Evolutionary conservation across 2,329 filamentous ascomycete species (phyloP).

Genomic region (Stachybotrys echinatus): DNA sequence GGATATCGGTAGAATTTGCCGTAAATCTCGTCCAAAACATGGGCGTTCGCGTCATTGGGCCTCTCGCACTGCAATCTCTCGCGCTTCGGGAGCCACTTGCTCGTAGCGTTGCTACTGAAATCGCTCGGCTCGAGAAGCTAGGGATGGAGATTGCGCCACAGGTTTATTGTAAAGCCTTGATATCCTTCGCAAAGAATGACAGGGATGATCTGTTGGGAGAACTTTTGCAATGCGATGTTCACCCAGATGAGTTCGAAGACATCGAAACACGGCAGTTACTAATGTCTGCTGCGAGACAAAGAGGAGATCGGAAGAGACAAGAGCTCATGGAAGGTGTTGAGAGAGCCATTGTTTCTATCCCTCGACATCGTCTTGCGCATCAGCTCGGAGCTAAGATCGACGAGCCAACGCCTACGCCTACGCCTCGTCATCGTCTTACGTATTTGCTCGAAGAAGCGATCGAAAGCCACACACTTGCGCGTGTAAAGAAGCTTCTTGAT

Average conservation of each 20-base stretch:
- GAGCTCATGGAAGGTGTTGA: constrained; percentile 40
- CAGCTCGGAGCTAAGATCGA: not conserved
- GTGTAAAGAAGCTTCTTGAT: constrained; percentile 16
- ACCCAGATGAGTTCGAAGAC: constrained; percentile 52
- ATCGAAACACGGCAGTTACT: constrained; percentile 32
- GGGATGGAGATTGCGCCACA: constrained; percentile 59
- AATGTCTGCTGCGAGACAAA: constrained; percentile 21
- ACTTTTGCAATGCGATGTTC: constrained; percentile 44
- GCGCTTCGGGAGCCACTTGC: constrained; percentile 58
- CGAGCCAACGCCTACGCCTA: no score
- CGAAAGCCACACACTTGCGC: not conserved
- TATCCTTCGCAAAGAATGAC: constrained; percentile 54
- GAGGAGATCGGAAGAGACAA: constrained; percentile 32
- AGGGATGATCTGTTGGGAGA: constrained; percentile 43
- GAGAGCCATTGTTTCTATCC: constrained; percentile 11
- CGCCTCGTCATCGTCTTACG: not conserved
- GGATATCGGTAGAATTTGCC: constrained; percentile 67
- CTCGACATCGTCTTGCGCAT: not conserved
- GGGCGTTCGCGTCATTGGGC: constrained; percentile 67
- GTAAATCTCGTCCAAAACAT: constrained; percentile 66
- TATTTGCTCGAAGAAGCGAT: not conserved
- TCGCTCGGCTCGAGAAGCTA: constrained; percentile 55
- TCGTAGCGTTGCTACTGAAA: constrained; percentile 49
- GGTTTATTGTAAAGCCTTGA: constrained; percentile 60
- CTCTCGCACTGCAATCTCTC: constrained; percentile 72